phyloP scores from a whole-genome alignment of 345 rosid genomes.

The Nasturtium officinale region DNA sequence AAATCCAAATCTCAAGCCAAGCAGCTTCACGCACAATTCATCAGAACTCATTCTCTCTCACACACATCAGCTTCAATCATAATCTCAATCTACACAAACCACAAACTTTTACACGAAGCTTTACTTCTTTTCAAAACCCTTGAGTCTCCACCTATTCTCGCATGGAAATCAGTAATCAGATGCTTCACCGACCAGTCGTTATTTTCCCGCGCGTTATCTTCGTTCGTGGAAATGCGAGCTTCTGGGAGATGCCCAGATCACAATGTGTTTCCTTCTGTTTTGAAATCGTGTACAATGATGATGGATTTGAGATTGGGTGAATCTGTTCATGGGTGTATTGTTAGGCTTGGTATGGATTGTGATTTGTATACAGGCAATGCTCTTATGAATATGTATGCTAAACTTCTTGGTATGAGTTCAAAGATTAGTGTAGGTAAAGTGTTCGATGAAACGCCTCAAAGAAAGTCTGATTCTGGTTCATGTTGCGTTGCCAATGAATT shows the following conservation, averaged over 20 bases:
- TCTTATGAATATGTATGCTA: slow-evolving; percentile 83
- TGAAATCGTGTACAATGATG: slow-evolving; percentile 64
- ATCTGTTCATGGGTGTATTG: slow-evolving; percentile 69
- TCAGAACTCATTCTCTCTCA: slow-evolving; percentile 52
- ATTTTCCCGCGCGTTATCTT: slow-evolving; percentile 48
- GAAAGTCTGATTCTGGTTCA: neutral
- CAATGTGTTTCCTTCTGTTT: slow-evolving; percentile 70
- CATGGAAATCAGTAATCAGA: slow-evolving; percentile 76
- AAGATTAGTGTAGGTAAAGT: slow-evolving; percentile 21
- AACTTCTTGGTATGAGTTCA: slow-evolving; percentile 44
- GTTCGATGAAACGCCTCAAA: slow-evolving; percentile 54
- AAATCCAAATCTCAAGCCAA: slow-evolving; percentile 55
- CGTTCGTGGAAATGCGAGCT: slow-evolving; percentile 60
- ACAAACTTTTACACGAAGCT: slow-evolving; percentile 56
- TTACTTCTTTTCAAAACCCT: slow-evolving; percentile 57
- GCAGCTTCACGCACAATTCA: slow-evolving; percentile 72
- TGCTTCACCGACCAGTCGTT: slow-evolving; percentile 60
- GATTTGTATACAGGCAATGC: slow-evolving; percentile 83
- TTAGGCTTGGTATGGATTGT: slow-evolving; percentile 62
- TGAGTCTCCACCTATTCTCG: slow-evolving; percentile 56
- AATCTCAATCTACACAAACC: slow-evolving; percentile 65
- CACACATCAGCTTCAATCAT: slow-evolving; percentile 47
- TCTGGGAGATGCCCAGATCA: slow-evolving; percentile 63
- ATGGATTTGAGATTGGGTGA: slow-evolving; percentile 65
- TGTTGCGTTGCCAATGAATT: neutral